Conservation (phyloP, 2,329 filamentous ascomycete genomes). For the Emmonsiellopsis sp. region DNA sequence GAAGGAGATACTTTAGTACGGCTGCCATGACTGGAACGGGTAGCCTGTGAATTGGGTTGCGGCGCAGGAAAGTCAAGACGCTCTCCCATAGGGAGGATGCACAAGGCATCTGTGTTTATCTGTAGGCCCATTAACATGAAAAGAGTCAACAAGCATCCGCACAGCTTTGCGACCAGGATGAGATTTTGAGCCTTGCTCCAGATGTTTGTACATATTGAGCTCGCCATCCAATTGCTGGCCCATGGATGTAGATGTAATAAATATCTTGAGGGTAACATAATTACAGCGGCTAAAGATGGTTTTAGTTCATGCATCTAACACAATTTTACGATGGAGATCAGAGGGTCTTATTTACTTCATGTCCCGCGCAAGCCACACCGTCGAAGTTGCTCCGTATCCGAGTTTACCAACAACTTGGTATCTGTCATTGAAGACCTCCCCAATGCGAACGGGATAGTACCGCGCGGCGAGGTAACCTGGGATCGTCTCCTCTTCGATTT, state of each 20-base stretch:
- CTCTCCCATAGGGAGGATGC: constrained; percentile 37
- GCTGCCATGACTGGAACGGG: too few relatives aligned
- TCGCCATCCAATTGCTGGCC: constrained; percentile 10
- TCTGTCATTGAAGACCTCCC: not conserved
- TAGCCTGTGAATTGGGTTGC: too few relatives aligned
- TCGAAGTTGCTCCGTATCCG: too few relatives aligned
- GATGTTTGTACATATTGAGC: too few relatives aligned
- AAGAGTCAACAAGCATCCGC: constrained; percentile 15
- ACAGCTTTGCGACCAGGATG: too few relatives aligned
- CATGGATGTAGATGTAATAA: constrained; percentile 16
- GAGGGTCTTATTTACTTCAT: constrained; percentile 11
- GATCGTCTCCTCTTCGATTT: too few relatives aligned
- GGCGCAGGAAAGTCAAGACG: constrained; percentile 21
- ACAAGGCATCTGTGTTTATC: constrained; percentile 26
- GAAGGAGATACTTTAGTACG: constrained; percentile 22
- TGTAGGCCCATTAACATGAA: constrained; percentile 16
- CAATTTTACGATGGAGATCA: not conserved
- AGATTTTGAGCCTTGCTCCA: too few relatives aligned
- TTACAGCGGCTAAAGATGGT: constrained; percentile 12
- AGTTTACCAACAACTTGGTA: constrained; percentile 4
- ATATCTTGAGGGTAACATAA: constrained; percentile 23
- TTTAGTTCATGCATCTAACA: not conserved
- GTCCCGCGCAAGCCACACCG: too few relatives aligned
- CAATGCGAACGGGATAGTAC: too few relatives aligned
- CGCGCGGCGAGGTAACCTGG: too few relatives aligned